Conservation (phyloP, 768 basidiomycete genomes). For the Hemileccinum impolitum region DNA sequence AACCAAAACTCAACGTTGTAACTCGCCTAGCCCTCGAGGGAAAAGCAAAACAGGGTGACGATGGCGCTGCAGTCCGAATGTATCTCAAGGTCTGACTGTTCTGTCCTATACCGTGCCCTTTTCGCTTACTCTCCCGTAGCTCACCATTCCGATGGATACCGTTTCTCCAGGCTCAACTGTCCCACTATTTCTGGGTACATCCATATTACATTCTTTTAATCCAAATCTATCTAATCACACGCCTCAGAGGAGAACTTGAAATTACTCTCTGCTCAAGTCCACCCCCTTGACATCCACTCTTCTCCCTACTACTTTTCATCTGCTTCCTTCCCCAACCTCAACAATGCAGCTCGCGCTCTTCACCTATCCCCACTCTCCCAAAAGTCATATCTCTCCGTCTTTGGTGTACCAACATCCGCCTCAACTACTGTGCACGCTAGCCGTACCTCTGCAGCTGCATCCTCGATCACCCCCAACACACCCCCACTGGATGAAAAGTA, state of each 20-base stretch:
- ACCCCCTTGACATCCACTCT: conserved; percentile 69
- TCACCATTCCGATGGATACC: conserved; percentile 64
- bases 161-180: conserved; percentile 65
- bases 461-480: conserved; percentile 22
- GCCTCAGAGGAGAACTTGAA: conserved; percentile 74
- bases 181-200: conserved; percentile 68
- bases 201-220: neutral
- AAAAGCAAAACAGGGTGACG: conserved; percentile 60
- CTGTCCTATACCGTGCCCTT: neutral
- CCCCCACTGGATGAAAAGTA: conserved; percentile 63
- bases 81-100: conserved; percentile 62
- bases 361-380: conserved; percentile 59
- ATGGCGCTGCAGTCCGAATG: conserved; percentile 67
- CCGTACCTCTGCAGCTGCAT: conserved; percentile 36
- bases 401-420: conserved; percentile 40
- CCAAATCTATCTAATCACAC: neutral
- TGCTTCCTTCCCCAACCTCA: conserved; percentile 55
- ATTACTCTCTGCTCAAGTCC: conserved; percentile 67
- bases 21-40: conserved; percentile 75
- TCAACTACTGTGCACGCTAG: conserved; percentile 29
- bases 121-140: conserved; percentile 34
- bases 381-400: conserved; percentile 58
- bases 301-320: conserved; percentile 76
- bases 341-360: conserved; percentile 66
- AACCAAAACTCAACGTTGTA: conserved; percentile 61